Evolutionary conservation across 345 rosid genomes (phyloP).

Genomic region (Eucalyptus shirleyi): DNA sequence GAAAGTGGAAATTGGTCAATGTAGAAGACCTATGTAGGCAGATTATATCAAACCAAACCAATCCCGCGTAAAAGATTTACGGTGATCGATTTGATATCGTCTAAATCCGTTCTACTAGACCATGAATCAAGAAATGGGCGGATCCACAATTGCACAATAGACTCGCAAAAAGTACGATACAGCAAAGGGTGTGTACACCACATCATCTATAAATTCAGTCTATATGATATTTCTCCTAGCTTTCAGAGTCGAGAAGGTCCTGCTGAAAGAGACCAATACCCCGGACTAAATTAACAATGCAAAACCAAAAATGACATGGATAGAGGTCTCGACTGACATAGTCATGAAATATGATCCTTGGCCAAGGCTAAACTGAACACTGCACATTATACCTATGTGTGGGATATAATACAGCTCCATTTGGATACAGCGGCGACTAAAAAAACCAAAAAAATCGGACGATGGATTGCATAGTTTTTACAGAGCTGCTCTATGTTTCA

Average conservation of each 20-base stretch:
- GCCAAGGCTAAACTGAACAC: neutral
- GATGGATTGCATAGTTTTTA: neutral
- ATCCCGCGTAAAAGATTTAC: neutral
- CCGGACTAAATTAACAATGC: neutral
- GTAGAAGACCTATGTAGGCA: neutral
- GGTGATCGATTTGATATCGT: neutral
- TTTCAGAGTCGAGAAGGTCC: neutral
- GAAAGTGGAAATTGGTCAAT: neutral
- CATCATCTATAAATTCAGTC: neutral
- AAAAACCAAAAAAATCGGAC: neutral
- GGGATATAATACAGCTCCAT: neutral
- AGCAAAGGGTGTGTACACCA: neutral
- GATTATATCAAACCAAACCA: neutral
- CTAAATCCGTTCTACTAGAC: neutral
- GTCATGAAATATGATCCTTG: neutral
- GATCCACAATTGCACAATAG: neutral
- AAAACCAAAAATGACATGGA: neutral
- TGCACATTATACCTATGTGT: neutral
- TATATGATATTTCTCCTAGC: neutral
- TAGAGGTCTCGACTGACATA: neutral
- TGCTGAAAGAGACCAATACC: neutral
- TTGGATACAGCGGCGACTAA: neutral
- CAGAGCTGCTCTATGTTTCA: neutral
- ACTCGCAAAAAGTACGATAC: neutral
- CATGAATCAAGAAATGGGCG: neutral